Evolutionary conservation across 495 filamentous ascomycete species (phyloP), one percentile per base, ranked within the genome.

Genomic region (Penicillium steckii): DNA sequence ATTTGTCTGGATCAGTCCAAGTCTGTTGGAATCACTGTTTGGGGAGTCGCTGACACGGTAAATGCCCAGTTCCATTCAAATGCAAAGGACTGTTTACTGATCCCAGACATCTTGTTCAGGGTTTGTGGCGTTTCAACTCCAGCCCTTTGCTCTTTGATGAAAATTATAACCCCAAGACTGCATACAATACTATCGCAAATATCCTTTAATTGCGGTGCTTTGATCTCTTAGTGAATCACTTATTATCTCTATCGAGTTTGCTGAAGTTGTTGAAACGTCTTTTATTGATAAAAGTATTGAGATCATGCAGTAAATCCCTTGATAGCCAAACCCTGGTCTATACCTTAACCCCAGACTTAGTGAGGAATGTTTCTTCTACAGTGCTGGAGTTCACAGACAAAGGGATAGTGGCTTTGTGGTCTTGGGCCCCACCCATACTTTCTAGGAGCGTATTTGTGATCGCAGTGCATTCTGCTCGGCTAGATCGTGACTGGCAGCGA

Each of bases 21-120:
- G 66, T 90, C 87, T 64, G 78, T 89, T 18, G 86, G 86, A 50
- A 83, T 91, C 56, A 89, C 87, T 15, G 85, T 86, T 29, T 91
- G 87, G 88, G 87, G 87, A 62, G 83, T 91, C 5, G 73, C 81
- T 50, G 87, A 90, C 57, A 62, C 67, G 21, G 84, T 69, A 84
- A 64, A 71, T 57, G n/a, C 48, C 32, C 9, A 24, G 4, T n/a
- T n/a, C 23, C 30, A 41, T 4, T 23, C 23, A 19, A 8, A 4
- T 21, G 10, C 1, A 22, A 19, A 44, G 9, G 1, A 25, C 30
- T 25, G 1, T 12, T 23, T 23, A 37, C 17, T 19, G 33, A 29
- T 59, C 50, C 53, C 33, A 33, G 23, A 51, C 38, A 70, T 15
- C n/a, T n/a, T 44, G 12, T 42, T 26, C 27, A 68, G 66, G 61